Evolutionary conservation across 352 stramenopile species (phyloP).

Genomic region (Phytophthora colocasiae): DNA sequence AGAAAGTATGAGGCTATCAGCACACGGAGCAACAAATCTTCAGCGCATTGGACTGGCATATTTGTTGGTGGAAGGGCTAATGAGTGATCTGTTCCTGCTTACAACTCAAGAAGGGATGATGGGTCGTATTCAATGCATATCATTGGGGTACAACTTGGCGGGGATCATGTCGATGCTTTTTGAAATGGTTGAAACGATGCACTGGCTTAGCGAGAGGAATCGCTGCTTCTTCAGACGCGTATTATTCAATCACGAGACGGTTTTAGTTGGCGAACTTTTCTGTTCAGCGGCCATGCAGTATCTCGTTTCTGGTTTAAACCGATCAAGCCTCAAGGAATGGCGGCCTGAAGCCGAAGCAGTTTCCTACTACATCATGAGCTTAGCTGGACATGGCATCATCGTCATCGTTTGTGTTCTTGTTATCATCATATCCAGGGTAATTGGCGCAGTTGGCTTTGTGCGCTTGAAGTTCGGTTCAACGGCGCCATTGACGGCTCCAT

Average conservation of each 20-base stretch:
- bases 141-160: slow-evolving; percentile 36
- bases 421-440: slow-evolving; percentile 2
- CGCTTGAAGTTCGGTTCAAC: slow-evolving; percentile 4
- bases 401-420: slow-evolving; percentile 5
- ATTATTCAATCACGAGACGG: slow-evolving; percentile 32
- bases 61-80: slow-evolving; percentile 30
- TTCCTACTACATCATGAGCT: slow-evolving; percentile 27
- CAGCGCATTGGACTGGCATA: slow-evolving; percentile 33
- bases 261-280: slow-evolving; percentile 23
- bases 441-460: slow-evolving; percentile 5
- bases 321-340: slow-evolving; percentile 7
- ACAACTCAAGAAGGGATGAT: slow-evolving; percentile 21
- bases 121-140: slow-evolving; percentile 28
- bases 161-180: slow-evolving; percentile 30
- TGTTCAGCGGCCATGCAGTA: slow-evolving; percentile 11
- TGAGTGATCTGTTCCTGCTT: slow-evolving; percentile 38
- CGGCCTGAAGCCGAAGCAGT: not conserved
- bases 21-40: slow-evolving; percentile 32
- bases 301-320: slow-evolving; percentile 25
- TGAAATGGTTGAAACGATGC: slow-evolving; percentile 34
- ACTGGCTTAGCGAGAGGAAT: slow-evolving; percentile 10
- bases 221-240: slow-evolving; percentile 20
- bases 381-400: slow-evolving; percentile 24
- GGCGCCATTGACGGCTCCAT: slow-evolving; percentile 2
- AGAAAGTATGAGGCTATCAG: slow-evolving; percentile 28